phyloP scores from a whole-genome alignment of 768 basidiomycete species.

The Termitomyces sp. region DNA sequence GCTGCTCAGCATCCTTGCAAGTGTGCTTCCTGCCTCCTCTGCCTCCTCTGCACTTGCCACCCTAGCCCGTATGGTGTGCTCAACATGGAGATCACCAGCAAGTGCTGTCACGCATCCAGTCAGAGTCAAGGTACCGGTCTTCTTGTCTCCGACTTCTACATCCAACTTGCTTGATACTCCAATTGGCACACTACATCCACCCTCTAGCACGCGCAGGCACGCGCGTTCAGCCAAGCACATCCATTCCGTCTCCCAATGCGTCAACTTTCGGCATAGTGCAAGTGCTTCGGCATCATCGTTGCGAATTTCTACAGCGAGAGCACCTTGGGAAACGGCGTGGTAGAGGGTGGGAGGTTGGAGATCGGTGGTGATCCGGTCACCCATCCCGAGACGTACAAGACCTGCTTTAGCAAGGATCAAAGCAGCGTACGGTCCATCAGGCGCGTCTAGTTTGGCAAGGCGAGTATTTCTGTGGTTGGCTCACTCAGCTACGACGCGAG shows the following conservation, averaged over 20 bases:
- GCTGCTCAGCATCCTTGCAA: constrained; percentile 64
- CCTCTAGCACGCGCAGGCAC: constrained; percentile 86
- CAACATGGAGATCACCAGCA: constrained; percentile 68
- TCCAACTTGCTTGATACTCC: constrained; percentile 63
- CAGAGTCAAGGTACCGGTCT: constrained; percentile 49
- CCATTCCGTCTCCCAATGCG: constrained; percentile 78
- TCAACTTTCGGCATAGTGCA: constrained; percentile 63
- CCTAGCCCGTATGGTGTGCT: constrained; percentile 52
- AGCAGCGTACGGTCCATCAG: constrained; percentile 76
- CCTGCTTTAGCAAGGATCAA: constrained; percentile 94
- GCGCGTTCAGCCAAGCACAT: constrained; percentile 81
- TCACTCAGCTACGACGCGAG: constrained; percentile 9
- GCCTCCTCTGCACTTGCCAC: constrained; percentile 58
- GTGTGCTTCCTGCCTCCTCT: constrained; percentile 60
- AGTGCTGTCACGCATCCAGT: constrained; percentile 85
- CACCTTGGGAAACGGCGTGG: constrained; percentile 94
- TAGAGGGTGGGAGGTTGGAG: constrained; percentile 72
- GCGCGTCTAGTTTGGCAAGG: constrained; percentile 84
- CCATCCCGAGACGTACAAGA: constrained; percentile 74
- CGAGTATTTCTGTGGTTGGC: constrained; percentile 71
- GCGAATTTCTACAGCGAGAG: constrained; percentile 84
- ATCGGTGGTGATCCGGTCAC: constrained; percentile 71
- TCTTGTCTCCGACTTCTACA: constrained; percentile 22
- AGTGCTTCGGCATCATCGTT: constrained; percentile 57
- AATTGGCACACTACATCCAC: constrained; percentile 96